Evolutionary conservation across 345 rosid species (phyloP).

Genomic region (Lagerstroemia speciosa): DNA sequence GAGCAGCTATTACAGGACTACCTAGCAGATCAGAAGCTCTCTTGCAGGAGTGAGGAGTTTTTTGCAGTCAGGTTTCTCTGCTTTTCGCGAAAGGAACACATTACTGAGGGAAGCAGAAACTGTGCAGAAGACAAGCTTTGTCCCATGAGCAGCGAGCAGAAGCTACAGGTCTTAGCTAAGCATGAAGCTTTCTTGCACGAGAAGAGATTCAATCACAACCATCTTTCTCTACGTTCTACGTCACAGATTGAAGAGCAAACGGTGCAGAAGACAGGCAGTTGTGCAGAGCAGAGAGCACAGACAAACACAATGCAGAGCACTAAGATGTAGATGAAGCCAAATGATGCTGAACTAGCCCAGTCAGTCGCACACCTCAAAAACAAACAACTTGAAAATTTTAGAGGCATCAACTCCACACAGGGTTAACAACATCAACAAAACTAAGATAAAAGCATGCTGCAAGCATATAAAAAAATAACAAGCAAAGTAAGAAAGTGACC

Average conservation of each 20-base stretch:
- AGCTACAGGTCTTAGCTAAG: not conserved
- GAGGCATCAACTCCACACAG: not conserved
- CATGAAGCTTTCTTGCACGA: not conserved
- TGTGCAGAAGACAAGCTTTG: not conserved
- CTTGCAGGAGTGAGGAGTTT: not conserved
- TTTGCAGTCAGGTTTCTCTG: not conserved
- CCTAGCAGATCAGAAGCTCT: not conserved
- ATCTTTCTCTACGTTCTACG: not conserved
- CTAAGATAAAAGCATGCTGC: not conserved
- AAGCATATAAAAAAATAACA: not conserved
- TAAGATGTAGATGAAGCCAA: not conserved
- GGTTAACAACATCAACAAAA: not conserved
- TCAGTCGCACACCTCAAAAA: conserved; percentile 1
- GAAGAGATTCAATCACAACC: not conserved
- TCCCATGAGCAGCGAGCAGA: not conserved
- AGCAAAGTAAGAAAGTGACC: not conserved
- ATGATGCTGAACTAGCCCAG: not conserved
- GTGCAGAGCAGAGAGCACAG: not conserved
- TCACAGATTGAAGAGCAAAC: not conserved
- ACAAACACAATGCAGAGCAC: not conserved
- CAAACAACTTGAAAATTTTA: not conserved
- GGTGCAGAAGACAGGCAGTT: not conserved
- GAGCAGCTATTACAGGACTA: not conserved
- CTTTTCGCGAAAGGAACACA: not conserved
- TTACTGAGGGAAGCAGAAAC: no score